These are phyloP conservation scores for Jimgerdemannia lactiflua DNA, from an alignment of 192 early-diverging fungal genomes.

Conservation along the genomic window DNA sequence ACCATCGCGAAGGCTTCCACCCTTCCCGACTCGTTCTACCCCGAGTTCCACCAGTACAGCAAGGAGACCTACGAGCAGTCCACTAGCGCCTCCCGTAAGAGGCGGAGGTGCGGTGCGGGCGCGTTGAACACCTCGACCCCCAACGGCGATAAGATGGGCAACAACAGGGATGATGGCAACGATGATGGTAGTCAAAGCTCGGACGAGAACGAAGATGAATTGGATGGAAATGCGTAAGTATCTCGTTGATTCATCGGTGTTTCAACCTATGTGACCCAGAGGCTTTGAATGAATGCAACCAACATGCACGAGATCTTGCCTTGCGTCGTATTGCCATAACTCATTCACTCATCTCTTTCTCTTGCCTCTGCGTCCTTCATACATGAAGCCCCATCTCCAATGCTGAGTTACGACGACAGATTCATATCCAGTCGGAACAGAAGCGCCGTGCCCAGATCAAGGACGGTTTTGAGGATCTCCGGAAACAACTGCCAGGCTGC, in stretches of 20 bases:
- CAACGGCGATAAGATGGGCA: neutral
- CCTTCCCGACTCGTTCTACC: constrained; percentile 34
- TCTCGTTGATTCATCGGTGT: neutral
- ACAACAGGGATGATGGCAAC: neutral
- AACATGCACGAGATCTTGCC: neutral
- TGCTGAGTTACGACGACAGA: constrained; percentile 31
- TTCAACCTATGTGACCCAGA: too few species aligned
- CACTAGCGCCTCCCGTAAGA: constrained; percentile 25
- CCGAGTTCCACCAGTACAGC: constrained; percentile 35
- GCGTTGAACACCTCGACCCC: neutral
- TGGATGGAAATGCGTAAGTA: neutral
- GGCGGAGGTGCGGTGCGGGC: constrained; percentile 19
- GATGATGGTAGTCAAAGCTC: neutral
- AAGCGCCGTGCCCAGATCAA: constrained; percentile 38
- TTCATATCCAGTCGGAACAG: constrained; percentile 36
- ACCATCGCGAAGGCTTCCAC: constrained; percentile 29
- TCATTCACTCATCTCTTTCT: neutral
- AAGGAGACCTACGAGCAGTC: constrained; percentile 34
- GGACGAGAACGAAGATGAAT: constrained; percentile 1
- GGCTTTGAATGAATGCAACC: too few species aligned
- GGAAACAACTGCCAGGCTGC: too few species aligned
- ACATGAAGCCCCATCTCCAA: neutral
- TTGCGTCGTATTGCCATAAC: neutral
- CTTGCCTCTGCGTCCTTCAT: neutral
- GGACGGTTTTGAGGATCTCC: constrained; percentile 5